Evolutionary conservation across 306 rosid species (phyloP).

Genomic region (Casuarina cunninghamiana): DNA sequence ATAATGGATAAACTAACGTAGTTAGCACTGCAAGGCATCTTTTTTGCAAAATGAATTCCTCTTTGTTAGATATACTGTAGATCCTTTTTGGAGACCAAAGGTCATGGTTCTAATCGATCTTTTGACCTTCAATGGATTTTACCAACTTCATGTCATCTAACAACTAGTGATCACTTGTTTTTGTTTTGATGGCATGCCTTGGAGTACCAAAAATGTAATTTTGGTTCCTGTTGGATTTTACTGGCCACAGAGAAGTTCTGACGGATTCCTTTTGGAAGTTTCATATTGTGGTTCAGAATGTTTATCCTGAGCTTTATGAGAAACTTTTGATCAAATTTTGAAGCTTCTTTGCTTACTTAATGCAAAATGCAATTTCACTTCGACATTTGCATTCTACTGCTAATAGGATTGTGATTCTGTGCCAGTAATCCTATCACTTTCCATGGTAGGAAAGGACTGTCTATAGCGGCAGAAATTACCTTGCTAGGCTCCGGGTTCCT

Average conservation of each 20-base stretch:
- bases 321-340: background rate
- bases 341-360: background rate
- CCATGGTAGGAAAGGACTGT: too few relatives aligned
- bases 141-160: slow-evolving; percentile 2
- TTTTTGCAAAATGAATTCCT: background rate
- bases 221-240: slow-evolving; percentile 8
- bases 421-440: background rate
- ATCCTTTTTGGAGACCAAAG: slow-evolving; percentile 17
- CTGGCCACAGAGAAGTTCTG: background rate
- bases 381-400: background rate
- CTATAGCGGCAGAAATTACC: too few relatives aligned
- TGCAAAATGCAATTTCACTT: background rate
- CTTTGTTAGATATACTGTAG: slow-evolving; percentile 10
- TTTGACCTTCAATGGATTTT: slow-evolving; percentile 17
- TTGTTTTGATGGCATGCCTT: slow-evolving; percentile 14
- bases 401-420: background rate
- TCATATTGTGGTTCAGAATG: background rate
- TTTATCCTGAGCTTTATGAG: background rate
- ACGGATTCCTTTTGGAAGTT: slow-evolving; percentile 1
- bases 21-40: slow-evolving; percentile 9
- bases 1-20: slow-evolving; percentile 17
- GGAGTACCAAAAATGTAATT: slow-evolving; percentile 18
- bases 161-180: slow-evolving; percentile 12
- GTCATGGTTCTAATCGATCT: background rate
- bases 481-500: too few relatives aligned